phyloP scores from a whole-genome alignment of 768 basidiomycete genomes.

The Podaxis rugospora region DNA sequence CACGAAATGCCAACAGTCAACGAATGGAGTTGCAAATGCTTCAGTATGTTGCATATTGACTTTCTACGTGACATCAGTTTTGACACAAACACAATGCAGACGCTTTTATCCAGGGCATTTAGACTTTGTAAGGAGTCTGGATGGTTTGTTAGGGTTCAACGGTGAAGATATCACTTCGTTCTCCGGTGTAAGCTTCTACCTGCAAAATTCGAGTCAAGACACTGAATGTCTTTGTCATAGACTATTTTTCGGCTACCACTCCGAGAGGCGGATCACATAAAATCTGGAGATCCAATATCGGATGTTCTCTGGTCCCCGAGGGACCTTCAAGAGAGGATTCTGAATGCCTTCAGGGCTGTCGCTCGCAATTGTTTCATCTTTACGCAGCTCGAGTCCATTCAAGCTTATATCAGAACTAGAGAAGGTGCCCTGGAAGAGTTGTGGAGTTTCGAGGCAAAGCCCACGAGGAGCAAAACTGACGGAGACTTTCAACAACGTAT shows the following conservation, averaged over 20 bases:
- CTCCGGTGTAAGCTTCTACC: neutral
- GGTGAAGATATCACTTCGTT: neutral
- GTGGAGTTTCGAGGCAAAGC: neutral
- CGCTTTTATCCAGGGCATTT: slow-evolving; percentile 43
- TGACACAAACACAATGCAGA: neutral
- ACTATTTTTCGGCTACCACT: slow-evolving; percentile 6
- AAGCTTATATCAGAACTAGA: neutral
- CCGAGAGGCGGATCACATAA: neutral
- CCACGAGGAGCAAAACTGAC: neutral
- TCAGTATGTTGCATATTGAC: neutral
- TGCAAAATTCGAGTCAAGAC: no score
- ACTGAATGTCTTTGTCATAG: neutral
- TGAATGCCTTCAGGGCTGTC: neutral
- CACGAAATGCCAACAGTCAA: slow-evolving; percentile 24
- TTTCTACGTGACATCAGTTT: neutral
- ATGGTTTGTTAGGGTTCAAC: slow-evolving; percentile 23
- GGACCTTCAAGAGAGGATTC: neutral
- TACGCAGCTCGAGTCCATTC: slow-evolving; percentile 1
- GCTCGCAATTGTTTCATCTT: slow-evolving; percentile 6
- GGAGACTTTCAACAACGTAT: neutral
- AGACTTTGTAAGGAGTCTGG: slow-evolving; percentile 30
- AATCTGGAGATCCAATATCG: neutral
- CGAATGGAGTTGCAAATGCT: slow-evolving; percentile 24
- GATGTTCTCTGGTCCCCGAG: neutral
- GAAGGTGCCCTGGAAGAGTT: neutral